Base-by-base conservation (phyloP, 2,329 filamentous ascomycete species). In the Paecilomyces sp. region DNA sequence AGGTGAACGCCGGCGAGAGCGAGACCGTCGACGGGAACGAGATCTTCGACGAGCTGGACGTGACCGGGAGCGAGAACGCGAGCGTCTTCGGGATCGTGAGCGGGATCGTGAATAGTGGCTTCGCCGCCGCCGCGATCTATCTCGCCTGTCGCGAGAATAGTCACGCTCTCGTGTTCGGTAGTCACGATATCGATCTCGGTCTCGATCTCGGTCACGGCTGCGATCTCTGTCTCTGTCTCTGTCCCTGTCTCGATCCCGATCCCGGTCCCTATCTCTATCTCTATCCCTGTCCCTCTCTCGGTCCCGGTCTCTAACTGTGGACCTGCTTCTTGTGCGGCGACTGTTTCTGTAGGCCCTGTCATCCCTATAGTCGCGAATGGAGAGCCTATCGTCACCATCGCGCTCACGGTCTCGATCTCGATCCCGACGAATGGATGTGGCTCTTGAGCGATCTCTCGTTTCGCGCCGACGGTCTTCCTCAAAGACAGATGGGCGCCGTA, bases 291-390 rank as follows among this genome's bases (percentile, higher is more conserved):
- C 66, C 22, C 63, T 62, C 33, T 69, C 68, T 57, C 67, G 64
- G 56, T 71, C 69, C 52, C 66, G 61, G 2, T 64, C 66, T 24
- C 70, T 67, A 50, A 61, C 64, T 15, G 60, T 61, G 28, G 72
- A 75, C 60, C 71, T 66, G 58, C 74, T 76, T 34, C 70, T 69
- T 59, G 72, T 75, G 36, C 71, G 71, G 58, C 68, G 69, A 53
- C 56, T 61, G 47, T 70, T 72, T 34, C 74, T 67, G 60, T 73
- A 75, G 62, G 69, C 69, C 60, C 66, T 63, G 30, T 22, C 57
- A 33, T 63, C 60, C 30, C 67, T 68, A 61, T 66, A 73, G 57
- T 69, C 70, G 52, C 70, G 71, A 58, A 69, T 67, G 18, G 67
- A 61, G 53, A 68, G 67, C 33, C 68, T 70, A n/a, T 72, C 71